Percentiles rank a stretch among this genome's conserved stretches.
Evolutionary conservation across 768 basidiomycete genomes (phyloP).

Genomic region (Leccinum incarnatum): DNA sequence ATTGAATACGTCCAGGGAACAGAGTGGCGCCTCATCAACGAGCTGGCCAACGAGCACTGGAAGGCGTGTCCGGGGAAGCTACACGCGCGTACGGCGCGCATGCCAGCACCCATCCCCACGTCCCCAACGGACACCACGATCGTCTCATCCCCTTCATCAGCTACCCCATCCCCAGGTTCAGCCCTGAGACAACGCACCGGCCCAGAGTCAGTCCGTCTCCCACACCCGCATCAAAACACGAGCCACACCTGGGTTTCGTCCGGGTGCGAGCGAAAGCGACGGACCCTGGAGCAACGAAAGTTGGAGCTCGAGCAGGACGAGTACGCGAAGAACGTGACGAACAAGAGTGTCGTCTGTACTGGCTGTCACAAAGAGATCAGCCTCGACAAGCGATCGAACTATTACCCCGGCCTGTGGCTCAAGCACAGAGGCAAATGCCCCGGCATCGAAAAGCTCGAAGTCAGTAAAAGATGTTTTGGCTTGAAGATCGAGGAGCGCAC

Average conservation of each 20-base stretch:
- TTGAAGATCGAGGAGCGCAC: background rate
- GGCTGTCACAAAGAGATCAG: conserved; percentile 33
- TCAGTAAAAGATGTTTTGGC: conserved; percentile 11
- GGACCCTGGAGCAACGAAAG: conserved; percentile 27
- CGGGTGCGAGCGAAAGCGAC: conserved; percentile 29
- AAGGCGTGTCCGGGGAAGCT: conserved; percentile 24
- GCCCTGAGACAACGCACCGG: conserved; percentile 1
- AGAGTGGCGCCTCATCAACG: conserved; percentile 26
- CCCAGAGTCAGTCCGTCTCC: background rate
- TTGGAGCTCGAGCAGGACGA: conserved; percentile 30
- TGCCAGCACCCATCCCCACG: conserved; percentile 10
- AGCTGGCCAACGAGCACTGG: conserved; percentile 29
- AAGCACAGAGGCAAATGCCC: conserved; percentile 34
- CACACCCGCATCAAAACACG: background rate
- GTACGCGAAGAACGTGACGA: conserved; percentile 21
- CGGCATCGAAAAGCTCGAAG: conserved; percentile 23
- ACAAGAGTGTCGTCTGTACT: conserved; percentile 28
- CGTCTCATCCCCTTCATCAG: conserved; percentile 5
- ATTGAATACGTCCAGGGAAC: conserved; percentile 29
- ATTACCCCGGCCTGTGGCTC: conserved; percentile 36
- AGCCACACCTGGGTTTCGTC: conserved; percentile 8
- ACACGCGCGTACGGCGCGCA: conserved; percentile 10
- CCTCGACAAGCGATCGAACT: conserved; percentile 33
- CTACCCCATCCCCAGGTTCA: background rate
- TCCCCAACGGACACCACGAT: conserved; percentile 12